Evolutionary conservation across 2,329 filamentous ascomycete species (phyloP).

Genomic region (Exophiala calicioides): DNA sequence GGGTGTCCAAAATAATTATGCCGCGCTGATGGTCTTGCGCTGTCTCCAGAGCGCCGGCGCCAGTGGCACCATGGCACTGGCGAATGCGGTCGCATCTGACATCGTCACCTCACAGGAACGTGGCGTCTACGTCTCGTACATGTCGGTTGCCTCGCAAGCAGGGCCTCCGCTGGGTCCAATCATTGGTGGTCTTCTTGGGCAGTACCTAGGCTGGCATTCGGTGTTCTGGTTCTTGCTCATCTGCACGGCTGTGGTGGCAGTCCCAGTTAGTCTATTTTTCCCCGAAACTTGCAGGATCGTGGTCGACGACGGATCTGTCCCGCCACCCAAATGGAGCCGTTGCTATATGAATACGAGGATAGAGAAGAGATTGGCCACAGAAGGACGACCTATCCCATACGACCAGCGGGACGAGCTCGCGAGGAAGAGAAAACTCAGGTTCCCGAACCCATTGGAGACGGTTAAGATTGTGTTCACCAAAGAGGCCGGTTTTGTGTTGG

Average conservation of each 20-base stretch:
- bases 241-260: constrained; percentile 38
- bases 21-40: constrained; percentile 40
- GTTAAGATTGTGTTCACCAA: constrained; percentile 39
- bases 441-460: constrained; percentile 41
- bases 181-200: constrained; percentile 51
- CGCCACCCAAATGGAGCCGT: constrained; percentile 30
- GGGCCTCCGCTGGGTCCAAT: constrained; percentile 53
- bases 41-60: constrained; percentile 48
- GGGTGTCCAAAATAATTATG: constrained; percentile 42
- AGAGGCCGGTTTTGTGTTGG: constrained; percentile 38
- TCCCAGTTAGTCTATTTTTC: constrained; percentile 34
- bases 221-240: constrained; percentile 59
- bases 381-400: too few species aligned
- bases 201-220: constrained; percentile 52
- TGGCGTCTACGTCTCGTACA: constrained; percentile 45
- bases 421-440: too few species aligned
- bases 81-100: constrained; percentile 44
- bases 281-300: constrained; percentile 41
- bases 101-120: constrained; percentile 44
- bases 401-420: too few species aligned
- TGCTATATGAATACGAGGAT: constrained; percentile 7
- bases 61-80: constrained; percentile 44
- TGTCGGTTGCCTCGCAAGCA: constrained; percentile 37
- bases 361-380: constrained; percentile 6
- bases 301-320: constrained; percentile 42